Evolutionary conservation across 441 rosid species (phyloP), one percentile per base, ranked within the genome.

Genomic region (Lepidium campestre): DNA sequence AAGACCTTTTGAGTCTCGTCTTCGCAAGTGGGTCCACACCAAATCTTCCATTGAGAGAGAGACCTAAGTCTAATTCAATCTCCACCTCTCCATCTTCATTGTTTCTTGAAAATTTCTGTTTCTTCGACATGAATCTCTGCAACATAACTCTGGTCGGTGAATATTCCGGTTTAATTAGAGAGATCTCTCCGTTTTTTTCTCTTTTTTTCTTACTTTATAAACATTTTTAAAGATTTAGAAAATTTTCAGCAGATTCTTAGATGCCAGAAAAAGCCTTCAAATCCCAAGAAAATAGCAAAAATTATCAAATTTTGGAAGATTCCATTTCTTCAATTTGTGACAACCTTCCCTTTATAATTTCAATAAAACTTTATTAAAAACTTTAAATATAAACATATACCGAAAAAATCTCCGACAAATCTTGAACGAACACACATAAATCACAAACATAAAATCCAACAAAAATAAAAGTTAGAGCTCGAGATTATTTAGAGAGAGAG

Each of bases 21-120:
- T 75, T 80, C 14, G 83, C 83, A 44, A 59, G 78, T 46, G 93
- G 96, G 84, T 91, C 90, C 9, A 87, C 85, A 46, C 97, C 96
- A 64, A 91, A 91, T 39, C 85, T 84, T 29, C 97, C 96, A 67
- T 89, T 83, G 62, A 85, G 74, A 17, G 94, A 91, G 11, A 89
- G 87, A 22, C 96, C 92, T 44, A 91, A 80, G 75, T 82, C 84
- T 12, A 91, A 77, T 83, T 91, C 94, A 46, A 87, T 39, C 50
- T 83, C 91, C 29, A 78, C 79, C 48, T 73, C 84, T 55, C 70
- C 82, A 2, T 46, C 79, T 45, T 67, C 52, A 9, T 61, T 76
- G 2, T 20, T 40, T 60, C 12, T 59, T 69, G 65, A 56, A 48
- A 52, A 31, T 41, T 52, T 72, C 29, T 54, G 75, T 68, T 62